Evolutionary conservation across 2,329 filamentous ascomycete species (phyloP), one percentile per base, ranked within the genome.

Genomic region (Keithomyces neogunnii): DNA sequence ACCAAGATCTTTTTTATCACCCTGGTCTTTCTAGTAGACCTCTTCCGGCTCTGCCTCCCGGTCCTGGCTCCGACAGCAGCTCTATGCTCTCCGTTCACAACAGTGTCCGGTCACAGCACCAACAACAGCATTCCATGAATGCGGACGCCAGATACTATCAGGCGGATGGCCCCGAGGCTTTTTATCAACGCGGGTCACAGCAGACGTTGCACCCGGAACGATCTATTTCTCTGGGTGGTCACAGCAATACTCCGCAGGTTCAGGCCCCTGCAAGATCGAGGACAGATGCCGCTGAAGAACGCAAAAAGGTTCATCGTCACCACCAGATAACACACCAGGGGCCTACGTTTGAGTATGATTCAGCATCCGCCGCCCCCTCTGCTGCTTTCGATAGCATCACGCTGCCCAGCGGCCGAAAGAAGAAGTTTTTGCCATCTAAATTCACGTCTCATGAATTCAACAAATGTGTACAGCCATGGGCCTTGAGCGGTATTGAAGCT

Each of bases 1-100:
- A 89, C 55, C 88, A 87, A 19, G 93, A 96, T 60, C 84, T 97
- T 63, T 96, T 96, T 65, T 99, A 95, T 66, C 90, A 97, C 61
- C 91, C 91, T 19, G 89, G 89, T 39, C 82, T 90, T 63, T 72
- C 80, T 56, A 73, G 60, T 74, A 82, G 72, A 69, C 90, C 69
- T 68, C 85, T 73, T 62, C 88, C 72, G 58, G 80, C 80, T 6
- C 70, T 85, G 2, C 82, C 81, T 4, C 74, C 80, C 42, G 80
- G 76, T 7, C 73, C 80, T 45, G 80, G 76, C 6, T 84, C 82
- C 2, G 88, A 89, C 53, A 75, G 72, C 58, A 78, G 74, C 61
- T 75, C 75, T 1, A 63, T 79, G 63, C 60, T 77, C 51, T 76
- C 75, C 36, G 62, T 72, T 0, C 72, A 75, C 47, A 73, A 62